Conservation (phyloP, 257 asterid species). For the Haberlea rhodopensis region DNA sequence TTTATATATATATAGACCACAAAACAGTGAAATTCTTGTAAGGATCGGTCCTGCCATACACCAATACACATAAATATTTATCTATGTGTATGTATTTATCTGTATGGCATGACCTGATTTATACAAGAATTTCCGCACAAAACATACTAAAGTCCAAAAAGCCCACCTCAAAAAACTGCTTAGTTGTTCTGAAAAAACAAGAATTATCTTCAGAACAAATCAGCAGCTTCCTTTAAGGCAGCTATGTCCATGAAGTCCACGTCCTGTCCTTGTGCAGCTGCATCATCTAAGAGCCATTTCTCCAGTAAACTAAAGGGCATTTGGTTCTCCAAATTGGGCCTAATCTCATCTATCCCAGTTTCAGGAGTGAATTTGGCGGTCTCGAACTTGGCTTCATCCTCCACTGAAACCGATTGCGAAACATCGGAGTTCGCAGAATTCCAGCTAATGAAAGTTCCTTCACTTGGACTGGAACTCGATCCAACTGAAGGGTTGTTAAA, state of each 20-base stretch:
- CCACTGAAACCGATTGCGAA: constrained; percentile 24
- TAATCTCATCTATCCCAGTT: constrained; percentile 25
- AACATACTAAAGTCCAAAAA: background rate
- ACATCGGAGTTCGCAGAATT: constrained; percentile 43
- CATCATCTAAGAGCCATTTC: constrained; percentile 64
- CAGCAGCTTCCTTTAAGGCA: constrained; percentile 58
- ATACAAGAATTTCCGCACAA: too few relatives aligned
- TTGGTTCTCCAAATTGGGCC: constrained; percentile 30
- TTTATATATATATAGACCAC: too few relatives aligned
- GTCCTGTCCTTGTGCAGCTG: constrained; percentile 49
- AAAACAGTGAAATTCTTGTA: too few relatives aligned
- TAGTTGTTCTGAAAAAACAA: constrained; percentile 41
- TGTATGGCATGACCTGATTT: too few relatives aligned
- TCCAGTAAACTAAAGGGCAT: constrained; percentile 50
- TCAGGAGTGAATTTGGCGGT: constrained; percentile 6
- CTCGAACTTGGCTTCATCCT: constrained; percentile 26
- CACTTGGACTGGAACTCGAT: constrained; percentile 53
- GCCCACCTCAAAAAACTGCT: constrained; percentile 30
- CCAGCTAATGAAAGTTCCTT: constrained; percentile 49
- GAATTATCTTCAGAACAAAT: constrained; percentile 61
- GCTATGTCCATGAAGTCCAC: constrained; percentile 57
- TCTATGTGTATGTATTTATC: too few relatives aligned
- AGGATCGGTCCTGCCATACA: too few relatives aligned
- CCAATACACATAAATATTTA: too few relatives aligned
- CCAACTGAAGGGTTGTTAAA: constrained; percentile 36